These are phyloP conservation scores for Talaromyces albobiverticillius DNA, from an alignment of 2,329 filamentous ascomycete genomes.

Conservation along the genomic window DNA sequence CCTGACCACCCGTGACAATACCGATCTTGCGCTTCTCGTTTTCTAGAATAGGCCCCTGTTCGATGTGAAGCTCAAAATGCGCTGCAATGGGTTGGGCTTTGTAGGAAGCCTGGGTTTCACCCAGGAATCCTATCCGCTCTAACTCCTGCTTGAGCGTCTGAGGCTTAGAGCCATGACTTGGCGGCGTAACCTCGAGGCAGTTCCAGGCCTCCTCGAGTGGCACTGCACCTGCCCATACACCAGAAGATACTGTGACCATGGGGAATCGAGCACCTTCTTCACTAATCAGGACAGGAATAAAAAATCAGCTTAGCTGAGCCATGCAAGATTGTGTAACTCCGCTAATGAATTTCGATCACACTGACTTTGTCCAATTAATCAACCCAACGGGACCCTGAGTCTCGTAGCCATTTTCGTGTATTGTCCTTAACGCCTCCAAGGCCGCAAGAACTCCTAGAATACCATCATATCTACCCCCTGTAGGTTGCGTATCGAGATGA, in stretches of 20 bases:
- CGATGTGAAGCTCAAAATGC: conserved; percentile 79
- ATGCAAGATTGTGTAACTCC: neutral
- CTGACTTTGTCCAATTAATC: conserved; percentile 73
- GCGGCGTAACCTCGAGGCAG: conserved; percentile 57
- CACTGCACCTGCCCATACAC: conserved; percentile 68
- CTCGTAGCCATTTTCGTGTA: conserved; percentile 65
- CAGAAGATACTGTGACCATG: conserved; percentile 68
- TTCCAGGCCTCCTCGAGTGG: conserved; percentile 58
- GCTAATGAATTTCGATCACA: too few species aligned
- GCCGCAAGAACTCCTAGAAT: conserved; percentile 72
- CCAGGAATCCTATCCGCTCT: conserved; percentile 65
- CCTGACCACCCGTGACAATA: conserved; percentile 66
- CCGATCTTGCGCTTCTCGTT: conserved; percentile 59
- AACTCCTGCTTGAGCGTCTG: conserved; percentile 63
- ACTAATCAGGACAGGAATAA: conserved; percentile 34
- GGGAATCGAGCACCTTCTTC: conserved; percentile 78
- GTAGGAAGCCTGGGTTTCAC: conserved; percentile 52
- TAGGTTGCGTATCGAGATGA: conserved; percentile 49
- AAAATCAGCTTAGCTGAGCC: neutral
- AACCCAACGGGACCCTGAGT: conserved; percentile 71
- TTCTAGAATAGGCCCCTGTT: conserved; percentile 72
- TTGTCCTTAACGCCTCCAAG: conserved; percentile 66
- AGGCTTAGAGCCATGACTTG: conserved; percentile 23
- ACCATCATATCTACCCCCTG: conserved; percentile 48
- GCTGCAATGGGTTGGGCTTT: conserved; percentile 62